phyloP scores from a whole-genome alignment of 768 basidiomycete genomes.

The Russula sp. region DNA sequence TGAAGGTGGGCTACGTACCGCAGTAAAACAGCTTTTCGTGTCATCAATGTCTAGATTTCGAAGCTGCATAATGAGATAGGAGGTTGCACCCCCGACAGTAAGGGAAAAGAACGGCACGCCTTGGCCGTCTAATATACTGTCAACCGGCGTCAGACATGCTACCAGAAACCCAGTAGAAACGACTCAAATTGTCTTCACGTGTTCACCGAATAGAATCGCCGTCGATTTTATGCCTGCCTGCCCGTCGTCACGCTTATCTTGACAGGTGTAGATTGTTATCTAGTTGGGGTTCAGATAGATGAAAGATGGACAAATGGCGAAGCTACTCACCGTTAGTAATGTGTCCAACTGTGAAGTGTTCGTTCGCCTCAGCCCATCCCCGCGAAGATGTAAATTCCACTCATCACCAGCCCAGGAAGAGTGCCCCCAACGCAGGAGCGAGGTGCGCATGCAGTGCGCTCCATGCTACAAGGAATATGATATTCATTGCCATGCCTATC shows the following conservation, averaged over 20 bases:
- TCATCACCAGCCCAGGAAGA: constrained; percentile 5
- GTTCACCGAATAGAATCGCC: constrained; percentile 50
- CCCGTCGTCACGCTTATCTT: constrained; percentile 55
- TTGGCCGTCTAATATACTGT: constrained; percentile 29
- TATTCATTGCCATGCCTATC: constrained; percentile 24
- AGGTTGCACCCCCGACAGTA: constrained; percentile 7
- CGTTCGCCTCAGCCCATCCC: not conserved
- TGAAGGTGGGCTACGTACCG: not conserved
- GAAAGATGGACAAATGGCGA: too few relatives aligned
- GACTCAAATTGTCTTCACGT: constrained; percentile 40
- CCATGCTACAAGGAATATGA: constrained; percentile 22
- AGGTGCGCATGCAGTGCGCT: not conserved
- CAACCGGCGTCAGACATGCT: constrained; percentile 24
- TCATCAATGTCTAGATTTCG: constrained; percentile 11
- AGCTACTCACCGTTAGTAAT: constrained; percentile 19
- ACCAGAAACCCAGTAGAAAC: constrained; percentile 33
- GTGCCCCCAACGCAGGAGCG: not conserved
- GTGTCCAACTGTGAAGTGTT: constrained; percentile 8
- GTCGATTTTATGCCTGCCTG: constrained; percentile 56
- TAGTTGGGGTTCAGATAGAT: constrained; percentile 35
- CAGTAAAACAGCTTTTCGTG: constrained; percentile 3
- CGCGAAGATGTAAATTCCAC: not conserved
- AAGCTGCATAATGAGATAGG: constrained; percentile 13
- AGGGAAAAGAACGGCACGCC: constrained; percentile 14
- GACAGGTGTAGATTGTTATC: constrained; percentile 59